Conservation (phyloP, 1,284 basidiomycete species). For the Cronartium quercuum region DNA sequence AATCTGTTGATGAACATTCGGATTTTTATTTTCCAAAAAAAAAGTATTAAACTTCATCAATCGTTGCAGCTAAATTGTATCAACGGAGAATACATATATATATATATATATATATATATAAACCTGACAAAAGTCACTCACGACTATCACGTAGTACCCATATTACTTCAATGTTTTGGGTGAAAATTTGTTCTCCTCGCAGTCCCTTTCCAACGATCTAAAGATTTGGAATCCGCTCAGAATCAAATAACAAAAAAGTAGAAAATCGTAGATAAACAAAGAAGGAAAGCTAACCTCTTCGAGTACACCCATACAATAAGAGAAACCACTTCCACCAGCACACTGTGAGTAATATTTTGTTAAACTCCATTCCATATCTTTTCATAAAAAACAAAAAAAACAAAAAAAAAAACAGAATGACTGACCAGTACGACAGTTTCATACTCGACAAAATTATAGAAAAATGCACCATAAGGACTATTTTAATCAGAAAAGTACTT, state of each 20-base stretch:
- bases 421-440: slow-evolving; percentile 18
- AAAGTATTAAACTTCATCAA: no score
- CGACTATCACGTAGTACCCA: slow-evolving; percentile 16
- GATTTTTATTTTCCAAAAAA: background rate
- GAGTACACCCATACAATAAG: slow-evolving; percentile 23
- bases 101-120: background rate
- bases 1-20: background rate
- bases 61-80: no score
- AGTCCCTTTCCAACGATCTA: slow-evolving; percentile 13
- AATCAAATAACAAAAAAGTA: background rate
- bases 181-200: background rate
- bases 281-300: slow-evolving; percentile 17
- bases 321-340: slow-evolving; percentile 37
- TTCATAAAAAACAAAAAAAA: no score
- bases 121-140: background rate
- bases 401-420: background rate
- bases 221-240: background rate
- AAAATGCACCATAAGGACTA: slow-evolving; percentile 25
- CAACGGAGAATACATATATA: background rate
- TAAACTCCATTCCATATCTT: no score
- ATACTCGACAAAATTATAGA: slow-evolving; percentile 14
- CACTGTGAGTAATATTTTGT: background rate
- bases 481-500: background rate
- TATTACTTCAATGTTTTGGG: slow-evolving; percentile 2
- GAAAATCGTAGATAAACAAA: background rate